Percentiles rank a stretch among this genome's conserved stretches.
Conservation (phyloP, 2,329 filamentous ascomycete genomes). For the Didymella exigua region DNA sequence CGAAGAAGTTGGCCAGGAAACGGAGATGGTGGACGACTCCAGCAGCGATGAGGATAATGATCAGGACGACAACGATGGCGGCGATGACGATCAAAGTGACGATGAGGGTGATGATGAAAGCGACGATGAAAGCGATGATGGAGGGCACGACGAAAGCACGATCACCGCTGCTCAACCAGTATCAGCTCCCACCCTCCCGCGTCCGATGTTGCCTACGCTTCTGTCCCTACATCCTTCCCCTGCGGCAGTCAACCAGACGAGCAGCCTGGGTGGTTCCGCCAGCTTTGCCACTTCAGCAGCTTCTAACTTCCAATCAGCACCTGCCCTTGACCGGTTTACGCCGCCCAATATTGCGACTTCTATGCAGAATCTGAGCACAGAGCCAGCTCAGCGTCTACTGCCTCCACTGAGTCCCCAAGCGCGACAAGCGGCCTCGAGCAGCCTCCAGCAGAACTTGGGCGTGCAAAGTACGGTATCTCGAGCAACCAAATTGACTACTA, state of each 20-base stretch:
- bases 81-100: not conserved
- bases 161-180: not conserved
- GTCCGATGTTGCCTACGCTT: constrained; percentile 1
- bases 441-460: not conserved
- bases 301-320: not conserved
- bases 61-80: constrained; percentile 1
- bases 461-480: not conserved
- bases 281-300: not conserved
- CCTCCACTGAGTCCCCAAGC: constrained; percentile 10
- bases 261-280: not conserved
- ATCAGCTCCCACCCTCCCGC: not conserved
- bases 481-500: not conserved
- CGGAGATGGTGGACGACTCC: not conserved
- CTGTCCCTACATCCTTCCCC: not conserved
- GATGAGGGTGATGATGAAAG: constrained; percentile 2
- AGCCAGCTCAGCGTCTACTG: constrained; percentile 15
- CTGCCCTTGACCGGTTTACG: not conserved
- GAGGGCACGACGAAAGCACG: not conserved
- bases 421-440: constrained; percentile 4
- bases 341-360: constrained; percentile 13
- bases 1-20: not conserved
- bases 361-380: constrained; percentile 16
- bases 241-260: no score
- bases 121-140: not conserved
- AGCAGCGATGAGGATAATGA: not conserved